Percentiles rank a stretch among this genome's conserved stretches.
These are phyloP conservation scores for Gonium pectorale DNA, from an alignment of 139 green algal species.

Conservation along the genomic window DNA sequence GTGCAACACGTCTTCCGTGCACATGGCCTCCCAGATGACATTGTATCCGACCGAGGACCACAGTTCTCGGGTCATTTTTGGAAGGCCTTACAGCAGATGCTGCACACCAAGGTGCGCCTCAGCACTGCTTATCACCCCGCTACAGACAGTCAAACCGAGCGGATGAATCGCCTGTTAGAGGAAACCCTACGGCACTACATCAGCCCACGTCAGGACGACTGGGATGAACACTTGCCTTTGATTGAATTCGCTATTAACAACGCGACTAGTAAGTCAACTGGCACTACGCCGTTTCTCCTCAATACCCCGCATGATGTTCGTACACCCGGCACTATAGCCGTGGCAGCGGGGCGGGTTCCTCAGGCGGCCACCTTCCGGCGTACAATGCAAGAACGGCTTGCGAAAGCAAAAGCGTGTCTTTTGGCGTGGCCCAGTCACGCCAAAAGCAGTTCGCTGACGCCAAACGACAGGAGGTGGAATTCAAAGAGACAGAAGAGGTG, in stretches of 20 bases:
- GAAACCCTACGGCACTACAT: too few species aligned
- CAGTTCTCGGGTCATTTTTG: conserved; percentile 55
- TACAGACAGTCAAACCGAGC: conserved; percentile 76
- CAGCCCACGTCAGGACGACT: conserved; percentile 50
- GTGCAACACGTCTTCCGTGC: conserved; percentile 35
- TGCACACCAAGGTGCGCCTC: not conserved
- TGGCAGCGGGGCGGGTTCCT: not conserved
- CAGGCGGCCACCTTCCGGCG: not conserved
- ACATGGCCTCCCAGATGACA: conserved; percentile 43
- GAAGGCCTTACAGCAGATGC: not conserved
- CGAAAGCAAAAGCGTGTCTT: conserved; percentile 22
- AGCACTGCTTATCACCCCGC: conserved; percentile 43
- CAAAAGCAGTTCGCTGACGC: conserved; percentile 25
- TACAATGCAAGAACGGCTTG: not conserved
- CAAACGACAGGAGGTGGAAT: not conserved
- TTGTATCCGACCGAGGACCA: conserved; percentile 59
- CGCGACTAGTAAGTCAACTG: conserved; percentile 1
- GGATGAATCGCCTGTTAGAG: conserved; percentile 58
- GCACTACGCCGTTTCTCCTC: conserved; percentile 57
- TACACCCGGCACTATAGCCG: not conserved
- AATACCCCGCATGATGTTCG: conserved; percentile 12
- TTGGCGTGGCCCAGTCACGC: conserved; percentile 37
- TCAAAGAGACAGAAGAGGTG: conserved; percentile 22
- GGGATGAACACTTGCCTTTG: conserved; percentile 55
- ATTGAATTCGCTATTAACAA: conserved; percentile 74